These are phyloP conservation scores for Diaporthe batatas DNA, from an alignment of 2,329 filamentous ascomycete genomes.

Conservation along the genomic window DNA sequence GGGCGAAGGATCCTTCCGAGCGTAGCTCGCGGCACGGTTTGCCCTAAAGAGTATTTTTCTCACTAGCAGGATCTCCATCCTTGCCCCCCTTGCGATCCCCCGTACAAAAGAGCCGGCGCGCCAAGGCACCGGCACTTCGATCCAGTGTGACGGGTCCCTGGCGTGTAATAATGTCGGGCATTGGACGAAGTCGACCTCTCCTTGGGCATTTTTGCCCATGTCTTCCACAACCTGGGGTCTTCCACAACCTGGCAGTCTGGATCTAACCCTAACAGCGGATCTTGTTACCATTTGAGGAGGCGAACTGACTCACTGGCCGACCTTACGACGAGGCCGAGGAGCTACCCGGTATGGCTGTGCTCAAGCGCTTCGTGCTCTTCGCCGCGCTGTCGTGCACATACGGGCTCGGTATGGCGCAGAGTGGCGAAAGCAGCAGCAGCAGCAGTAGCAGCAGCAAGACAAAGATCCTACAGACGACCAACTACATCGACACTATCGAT, in stretches of 20 bases:
- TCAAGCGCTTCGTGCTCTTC: slow-evolving; percentile 15
- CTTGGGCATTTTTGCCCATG: slow-evolving; percentile 4
- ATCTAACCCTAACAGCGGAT: slow-evolving; percentile 28
- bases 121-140: slow-evolving; percentile 17
- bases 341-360: neutral
- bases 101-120: slow-evolving; percentile 22
- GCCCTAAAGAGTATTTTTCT: slow-evolving; percentile 27
- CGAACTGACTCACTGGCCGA: slow-evolving; percentile 5
- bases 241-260: slow-evolving; percentile 6
- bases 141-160: slow-evolving; percentile 1
- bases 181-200: neutral
- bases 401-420: slow-evolving; percentile 15
- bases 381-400: slow-evolving; percentile 1
- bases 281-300: slow-evolving; percentile 10
- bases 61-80: slow-evolving; percentile 22
- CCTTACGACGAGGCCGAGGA: neutral
- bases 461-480: slow-evolving; percentile 28
- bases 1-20: slow-evolving; percentile 14
- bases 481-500: slow-evolving; percentile 39
- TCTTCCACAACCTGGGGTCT: slow-evolving; percentile 10
- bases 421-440: neutral
- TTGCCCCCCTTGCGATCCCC: slow-evolving; percentile 2
- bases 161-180: neutral
- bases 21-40: slow-evolving; percentile 11
- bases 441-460: neutral